These are phyloP conservation scores for Phytophthora sansomeana DNA, from an alignment of 352 stramenopile species.

Conservation along the genomic window DNA sequence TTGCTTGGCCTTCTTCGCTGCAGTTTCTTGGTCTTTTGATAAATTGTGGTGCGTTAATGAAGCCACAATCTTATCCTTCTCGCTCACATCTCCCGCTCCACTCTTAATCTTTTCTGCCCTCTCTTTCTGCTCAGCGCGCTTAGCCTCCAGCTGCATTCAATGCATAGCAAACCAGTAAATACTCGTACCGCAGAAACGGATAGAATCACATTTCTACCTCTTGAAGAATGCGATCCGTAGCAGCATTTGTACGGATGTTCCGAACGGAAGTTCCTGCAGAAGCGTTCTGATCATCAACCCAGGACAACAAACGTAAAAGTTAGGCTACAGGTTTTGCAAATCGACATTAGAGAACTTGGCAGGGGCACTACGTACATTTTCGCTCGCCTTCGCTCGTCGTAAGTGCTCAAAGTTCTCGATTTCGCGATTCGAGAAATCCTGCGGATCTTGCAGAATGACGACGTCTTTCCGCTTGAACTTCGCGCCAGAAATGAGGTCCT, in stretches of 20 bases:
- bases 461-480: constrained; percentile 95
- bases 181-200: not conserved
- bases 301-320: no score
- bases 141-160: constrained; percentile 62
- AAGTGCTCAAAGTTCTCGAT: constrained; percentile 99
- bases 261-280: constrained; percentile 24
- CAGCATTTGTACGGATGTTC: constrained; percentile 88
- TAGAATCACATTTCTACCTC: constrained; percentile 43
- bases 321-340: no score
- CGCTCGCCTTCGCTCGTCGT: constrained; percentile 60
- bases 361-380: constrained; percentile 43
- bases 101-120: constrained; percentile 70
- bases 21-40: constrained; percentile 29
- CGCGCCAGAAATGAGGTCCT: constrained; percentile 94
- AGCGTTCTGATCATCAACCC: constrained; percentile 17
- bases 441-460: constrained; percentile 96
- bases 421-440: constrained; percentile 92
- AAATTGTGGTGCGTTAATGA: constrained; percentile 65
- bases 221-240: constrained; percentile 83
- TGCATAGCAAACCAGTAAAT: not conserved
- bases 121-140: constrained; percentile 69
- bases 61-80: constrained; percentile 82
- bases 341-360: no score
- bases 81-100: constrained; percentile 62
- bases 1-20: constrained; percentile 15